A percentile compares a stretch with the other conserved stretches of the same genome.
phyloP scores from a whole-genome alignment of 176 grass and related monocot genomes.

The Metroxylon sagu region DNA sequence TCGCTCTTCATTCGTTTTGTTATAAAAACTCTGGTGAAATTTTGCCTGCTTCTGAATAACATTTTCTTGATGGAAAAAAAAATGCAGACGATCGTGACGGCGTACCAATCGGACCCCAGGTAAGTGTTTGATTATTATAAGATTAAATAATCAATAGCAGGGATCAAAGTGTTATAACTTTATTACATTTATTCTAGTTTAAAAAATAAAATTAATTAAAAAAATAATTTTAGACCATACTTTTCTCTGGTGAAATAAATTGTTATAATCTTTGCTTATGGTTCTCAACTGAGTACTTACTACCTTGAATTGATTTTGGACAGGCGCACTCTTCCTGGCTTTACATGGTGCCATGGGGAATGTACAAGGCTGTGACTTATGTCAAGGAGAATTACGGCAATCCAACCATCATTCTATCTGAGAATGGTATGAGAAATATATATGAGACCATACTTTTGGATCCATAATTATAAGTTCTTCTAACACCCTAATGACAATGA shows the following conservation, averaged over 20 bases:
- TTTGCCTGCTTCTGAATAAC: background rate
- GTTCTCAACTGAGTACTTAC: too few relatives aligned
- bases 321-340: conserved; percentile 19
- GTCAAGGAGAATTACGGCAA: conserved; percentile 31
- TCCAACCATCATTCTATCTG: conserved; percentile 18
- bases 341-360: conserved; percentile 17
- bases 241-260: too few relatives aligned
- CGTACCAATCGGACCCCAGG: conserved; percentile 44
- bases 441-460: background rate
- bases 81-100: conserved; percentile 49
- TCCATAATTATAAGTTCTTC: background rate
- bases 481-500: background rate
- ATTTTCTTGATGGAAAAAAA: background rate
- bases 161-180: too few relatives aligned
- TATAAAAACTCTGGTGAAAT: too few relatives aligned
- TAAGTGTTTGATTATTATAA: background rate
- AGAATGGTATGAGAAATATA: conserved; percentile 25
- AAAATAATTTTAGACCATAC: too few relatives aligned
- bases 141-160: too few relatives aligned
- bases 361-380: conserved; percentile 26
- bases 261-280: too few relatives aligned
- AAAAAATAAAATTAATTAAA: too few relatives aligned
- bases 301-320: too few relatives aligned
- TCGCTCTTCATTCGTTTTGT: background rate
- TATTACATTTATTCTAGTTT: too few relatives aligned